Conservation (phyloP, 1,139 yeast species). For the Blastobotrys buckinghamii region DNA sequence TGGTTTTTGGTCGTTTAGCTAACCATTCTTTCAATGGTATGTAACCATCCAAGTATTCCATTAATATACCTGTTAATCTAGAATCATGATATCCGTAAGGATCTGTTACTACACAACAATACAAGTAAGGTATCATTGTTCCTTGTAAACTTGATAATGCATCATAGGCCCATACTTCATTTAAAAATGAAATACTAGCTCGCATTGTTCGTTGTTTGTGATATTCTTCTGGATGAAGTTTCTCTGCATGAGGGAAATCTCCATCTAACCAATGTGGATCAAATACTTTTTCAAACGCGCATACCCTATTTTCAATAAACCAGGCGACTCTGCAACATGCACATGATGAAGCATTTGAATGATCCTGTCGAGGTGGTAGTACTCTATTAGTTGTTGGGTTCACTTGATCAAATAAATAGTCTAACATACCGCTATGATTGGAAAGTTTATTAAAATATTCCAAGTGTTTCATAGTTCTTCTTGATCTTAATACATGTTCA, state of each 20-base stretch:
- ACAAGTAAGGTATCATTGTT: constrained; percentile 17
- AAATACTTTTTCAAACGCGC: constrained; percentile 13
- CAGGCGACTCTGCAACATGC: neutral
- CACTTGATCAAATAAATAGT: neutral
- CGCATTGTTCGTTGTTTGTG: neutral
- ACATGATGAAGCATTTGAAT: neutral
- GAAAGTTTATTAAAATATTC: neutral
- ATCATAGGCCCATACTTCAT: constrained; percentile 13
- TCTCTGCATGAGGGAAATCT: neutral
- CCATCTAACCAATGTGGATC: constrained; percentile 5
- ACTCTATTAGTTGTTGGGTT: neutral
- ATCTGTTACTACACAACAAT: constrained; percentile 16
- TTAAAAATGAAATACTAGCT: neutral
- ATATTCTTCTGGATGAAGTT: neutral
- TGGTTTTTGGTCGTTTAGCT: neutral
- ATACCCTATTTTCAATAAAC: neutral
- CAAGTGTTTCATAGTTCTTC: constrained; percentile 1
- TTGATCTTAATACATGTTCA: neutral
- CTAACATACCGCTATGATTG: neutral
- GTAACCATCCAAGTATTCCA: constrained; percentile 16
- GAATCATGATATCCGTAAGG: constrained; percentile 17
- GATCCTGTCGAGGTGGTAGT: neutral
- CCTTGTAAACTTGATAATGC: constrained; percentile 19
- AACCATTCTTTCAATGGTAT: constrained; percentile 17
- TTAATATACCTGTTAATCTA: constrained; percentile 16